These are phyloP conservation scores for Diaporthe capsici DNA, from an alignment of 2,329 filamentous ascomycete species.

Conservation along the genomic window DNA sequence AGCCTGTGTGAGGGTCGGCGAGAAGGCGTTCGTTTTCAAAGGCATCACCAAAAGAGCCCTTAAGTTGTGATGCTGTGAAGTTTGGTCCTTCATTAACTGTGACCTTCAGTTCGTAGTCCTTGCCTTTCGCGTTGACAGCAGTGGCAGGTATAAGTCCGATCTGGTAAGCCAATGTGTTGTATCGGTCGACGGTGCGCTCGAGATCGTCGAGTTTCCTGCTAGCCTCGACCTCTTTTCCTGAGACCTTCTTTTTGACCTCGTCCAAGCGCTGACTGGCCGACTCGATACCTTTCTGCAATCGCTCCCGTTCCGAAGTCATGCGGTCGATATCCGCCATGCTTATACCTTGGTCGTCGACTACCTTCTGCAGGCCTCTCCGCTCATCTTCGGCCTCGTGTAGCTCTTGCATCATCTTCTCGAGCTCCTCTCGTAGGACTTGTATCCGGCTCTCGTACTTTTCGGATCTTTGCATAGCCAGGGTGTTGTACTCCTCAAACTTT, in stretches of 20 bases:
- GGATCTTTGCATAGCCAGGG: constrained; percentile 83
- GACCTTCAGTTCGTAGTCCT: constrained; percentile 87
- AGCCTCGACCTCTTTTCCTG: constrained; percentile 90
- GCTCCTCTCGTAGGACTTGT: constrained; percentile 86
- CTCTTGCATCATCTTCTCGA: constrained; percentile 82
- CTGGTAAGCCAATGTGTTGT: constrained; percentile 95
- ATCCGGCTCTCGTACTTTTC: constrained; percentile 90
- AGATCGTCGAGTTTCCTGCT: constrained; percentile 89
- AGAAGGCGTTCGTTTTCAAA: constrained; percentile 82
- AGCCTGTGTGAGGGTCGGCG: constrained; percentile 85
- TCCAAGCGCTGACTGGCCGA: constrained; percentile 82
- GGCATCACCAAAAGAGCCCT: constrained; percentile 55
- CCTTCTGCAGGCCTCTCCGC: constrained; percentile 81
- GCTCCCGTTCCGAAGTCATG: constrained; percentile 95
- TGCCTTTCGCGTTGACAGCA: constrained; percentile 86
- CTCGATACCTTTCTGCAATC: constrained; percentile 90
- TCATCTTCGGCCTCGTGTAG: constrained; percentile 87
- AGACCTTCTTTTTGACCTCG: constrained; percentile 85
- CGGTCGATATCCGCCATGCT: constrained; percentile 99
- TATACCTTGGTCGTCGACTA: constrained; percentile 93
- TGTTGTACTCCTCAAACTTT: constrained; percentile 97
- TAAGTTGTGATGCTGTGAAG: constrained; percentile 76
- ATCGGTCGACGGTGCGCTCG: constrained; percentile 89
- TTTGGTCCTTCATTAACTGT: constrained; percentile 84
- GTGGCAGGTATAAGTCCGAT: constrained; percentile 90